Evolutionary conservation across 495 filamentous ascomycete species (phyloP), one percentile per base, ranked within the genome.

Genomic region (Penicillium roqueforti): DNA sequence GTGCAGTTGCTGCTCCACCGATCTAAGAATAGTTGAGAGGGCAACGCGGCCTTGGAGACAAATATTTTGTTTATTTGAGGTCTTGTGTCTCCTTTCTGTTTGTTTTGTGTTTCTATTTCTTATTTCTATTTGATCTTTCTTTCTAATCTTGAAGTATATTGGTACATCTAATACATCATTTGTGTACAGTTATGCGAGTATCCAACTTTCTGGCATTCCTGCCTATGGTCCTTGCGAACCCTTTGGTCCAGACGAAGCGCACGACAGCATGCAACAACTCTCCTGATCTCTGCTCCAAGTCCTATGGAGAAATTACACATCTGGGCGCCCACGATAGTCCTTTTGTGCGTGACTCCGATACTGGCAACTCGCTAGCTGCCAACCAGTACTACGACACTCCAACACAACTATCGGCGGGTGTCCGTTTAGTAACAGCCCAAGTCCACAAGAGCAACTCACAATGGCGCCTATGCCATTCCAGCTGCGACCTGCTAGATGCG

Each of bases 381-480:
- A 84, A 89, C 60, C 87, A 90, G 70, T 80, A 78, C 68, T 85
- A 77, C 67, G 85, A 88, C 62, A 86, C 84, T n/a, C 83, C 82
- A n/a, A 71, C 80, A 3, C 85, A 87, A 40, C 77, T 91, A 16
- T 77, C 80, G 37, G 85, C 84, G 8, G 87, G 88, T 13, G 80
- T 90, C 46, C 83, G 88, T 7, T 69, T 92, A 23, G 74, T 92
- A 10, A 80, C 87, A 43, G 86, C 76, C 3, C 87, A 92, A 69
- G 82, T 89, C 18, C 87, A 92, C 71, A 68, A 80, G 43, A 57
- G 62, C 44, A 70, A 81, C 53, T 78, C 76, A 8, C 72, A 76
- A 43, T 82, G 84, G 65, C 73, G 78, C 31, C 67, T 92, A 36
- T 91, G 88, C 59, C 87, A 91, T 68, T 80, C 80, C 2, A 69